Percentiles rank a stretch among this genome's conserved stretches.
phyloP scores from a whole-genome alignment of 2,329 filamentous ascomycete species.

The Trichoderma sp. region DNA sequence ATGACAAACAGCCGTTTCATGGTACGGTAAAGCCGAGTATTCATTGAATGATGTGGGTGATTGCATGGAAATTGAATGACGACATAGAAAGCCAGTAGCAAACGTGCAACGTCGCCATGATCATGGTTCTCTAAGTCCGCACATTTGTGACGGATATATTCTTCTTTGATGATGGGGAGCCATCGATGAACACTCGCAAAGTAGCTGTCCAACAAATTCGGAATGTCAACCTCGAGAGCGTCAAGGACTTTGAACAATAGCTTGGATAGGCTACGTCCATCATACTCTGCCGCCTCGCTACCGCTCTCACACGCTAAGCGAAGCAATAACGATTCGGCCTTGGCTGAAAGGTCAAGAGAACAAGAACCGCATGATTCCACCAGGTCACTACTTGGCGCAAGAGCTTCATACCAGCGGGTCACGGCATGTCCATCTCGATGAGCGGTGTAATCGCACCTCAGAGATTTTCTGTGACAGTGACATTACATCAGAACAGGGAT shows the following conservation, averaged over 20 bases:
- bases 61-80: neutral
- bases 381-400: neutral
- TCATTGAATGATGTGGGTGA: neutral
- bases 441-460: neutral
- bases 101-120: neutral
- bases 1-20: neutral
- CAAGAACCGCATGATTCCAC: neutral
- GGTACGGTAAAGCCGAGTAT: neutral
- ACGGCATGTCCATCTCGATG: neutral
- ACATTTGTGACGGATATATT: neutral
- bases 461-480: neutral
- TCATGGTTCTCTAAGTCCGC: neutral
- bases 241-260: neutral
- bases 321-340: neutral
- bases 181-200: neutral
- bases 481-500: neutral
- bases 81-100: neutral
- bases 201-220: neutral
- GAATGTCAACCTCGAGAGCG: neutral
- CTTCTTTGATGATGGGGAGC: neutral
- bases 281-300: neutral
- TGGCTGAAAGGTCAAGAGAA: neutral
- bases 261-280: neutral
- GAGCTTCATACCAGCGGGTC: neutral
- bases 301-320: neutral